Evolutionary conservation across 495 filamentous ascomycete species (phyloP).

Genomic region (Penicillium bovifimosum): DNA sequence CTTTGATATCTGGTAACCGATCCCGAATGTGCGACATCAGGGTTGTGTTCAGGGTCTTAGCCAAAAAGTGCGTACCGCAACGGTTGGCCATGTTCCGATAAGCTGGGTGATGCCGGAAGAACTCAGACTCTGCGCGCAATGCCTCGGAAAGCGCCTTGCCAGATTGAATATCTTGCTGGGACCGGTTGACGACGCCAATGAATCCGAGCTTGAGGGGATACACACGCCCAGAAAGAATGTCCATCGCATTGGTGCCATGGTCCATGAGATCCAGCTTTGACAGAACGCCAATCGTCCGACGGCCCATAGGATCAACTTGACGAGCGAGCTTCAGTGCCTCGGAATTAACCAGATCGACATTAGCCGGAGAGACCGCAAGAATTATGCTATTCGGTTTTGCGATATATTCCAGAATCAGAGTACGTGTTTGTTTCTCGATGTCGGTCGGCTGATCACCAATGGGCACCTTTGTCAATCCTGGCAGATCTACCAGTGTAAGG

Average conservation of each 20-base stretch:
- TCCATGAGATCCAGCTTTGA: constrained; percentile 99
- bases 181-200: constrained; percentile 96
- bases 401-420: constrained; percentile 96
- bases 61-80: constrained; percentile 92
- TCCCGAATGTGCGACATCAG: constrained; percentile 97
- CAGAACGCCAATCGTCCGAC: constrained; percentile 92
- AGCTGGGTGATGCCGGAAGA: constrained; percentile 94
- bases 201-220: constrained; percentile 97
- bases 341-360: constrained; percentile 98
- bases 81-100: constrained; percentile 93
- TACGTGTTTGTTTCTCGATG: constrained; percentile 98
- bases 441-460: constrained; percentile 98
- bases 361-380: constrained; percentile 92
- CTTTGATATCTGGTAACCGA: constrained; percentile 94
- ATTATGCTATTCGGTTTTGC: constrained; percentile 99
- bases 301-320: constrained; percentile 92
- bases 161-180: constrained; percentile 96
- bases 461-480: constrained; percentile 94
- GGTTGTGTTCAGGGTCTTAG: constrained; percentile 90
- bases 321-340: constrained; percentile 95
- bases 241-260: constrained; percentile 95
- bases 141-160: constrained; percentile 89
- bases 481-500: constrained; percentile 92
- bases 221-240: constrained; percentile 92
- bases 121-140: constrained; percentile 83